Percentiles rank a stretch among this genome's conserved stretches.
These are phyloP conservation scores for Passalora sequoiae DNA, from an alignment of 2,329 filamentous ascomycete species.

Conservation along the genomic window DNA sequence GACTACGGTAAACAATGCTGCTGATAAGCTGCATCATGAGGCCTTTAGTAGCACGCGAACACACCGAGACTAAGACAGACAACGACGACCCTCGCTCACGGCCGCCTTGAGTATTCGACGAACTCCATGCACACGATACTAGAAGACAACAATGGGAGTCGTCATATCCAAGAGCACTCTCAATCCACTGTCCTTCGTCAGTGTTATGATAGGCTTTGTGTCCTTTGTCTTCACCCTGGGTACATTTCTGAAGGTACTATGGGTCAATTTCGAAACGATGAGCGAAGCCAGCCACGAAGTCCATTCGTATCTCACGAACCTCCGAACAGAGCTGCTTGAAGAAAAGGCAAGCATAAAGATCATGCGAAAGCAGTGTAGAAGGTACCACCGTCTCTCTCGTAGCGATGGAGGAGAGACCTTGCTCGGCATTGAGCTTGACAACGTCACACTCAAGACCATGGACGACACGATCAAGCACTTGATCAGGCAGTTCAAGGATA, in stretches of 20 bases:
- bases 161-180: conserved; percentile 29
- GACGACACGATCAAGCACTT: conserved; percentile 34
- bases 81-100: too few species aligned
- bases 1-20: too few species aligned
- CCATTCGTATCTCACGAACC: conserved; percentile 37
- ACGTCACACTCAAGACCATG: conserved; percentile 35
- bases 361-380: conserved; percentile 20
- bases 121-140: neutral
- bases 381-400: conserved; percentile 12
- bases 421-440: conserved; percentile 31
- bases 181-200: conserved; percentile 35
- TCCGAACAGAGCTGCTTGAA: conserved; percentile 40
- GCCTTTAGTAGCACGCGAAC: too few species aligned
- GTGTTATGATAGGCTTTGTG: conserved; percentile 38
- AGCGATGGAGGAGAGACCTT: conserved; percentile 20
- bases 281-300: conserved; percentile 36
- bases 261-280: conserved; percentile 38
- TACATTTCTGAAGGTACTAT: conserved; percentile 41
- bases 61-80: too few species aligned
- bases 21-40: too few species aligned
- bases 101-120: neutral
- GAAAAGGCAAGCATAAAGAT: conserved; percentile 36
- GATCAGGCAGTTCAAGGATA: conserved; percentile 33
- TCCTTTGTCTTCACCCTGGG: conserved; percentile 41
- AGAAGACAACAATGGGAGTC: conserved; percentile 28